Evolutionary conservation across 169 alveolate genomes (phyloP).

Genomic region (Babesia divergens): DNA sequence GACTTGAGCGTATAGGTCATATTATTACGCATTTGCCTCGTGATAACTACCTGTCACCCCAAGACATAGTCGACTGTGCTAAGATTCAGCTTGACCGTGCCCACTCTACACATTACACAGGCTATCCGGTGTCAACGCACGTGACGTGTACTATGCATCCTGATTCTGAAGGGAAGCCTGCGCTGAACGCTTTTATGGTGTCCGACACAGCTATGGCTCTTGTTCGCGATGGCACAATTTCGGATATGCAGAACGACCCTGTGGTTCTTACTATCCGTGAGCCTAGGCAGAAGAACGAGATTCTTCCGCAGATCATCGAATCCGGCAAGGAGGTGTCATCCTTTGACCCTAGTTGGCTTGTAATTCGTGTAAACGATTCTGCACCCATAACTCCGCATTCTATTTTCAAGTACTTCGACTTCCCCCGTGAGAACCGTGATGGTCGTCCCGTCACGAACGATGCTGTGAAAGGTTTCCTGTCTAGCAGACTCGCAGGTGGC

Average conservation of each 20-base stretch:
- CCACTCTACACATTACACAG: slow-evolving; percentile 75
- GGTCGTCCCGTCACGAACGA: slow-evolving; percentile 37
- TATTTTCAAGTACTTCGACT: slow-evolving; percentile 68
- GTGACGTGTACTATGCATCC: slow-evolving; percentile 84
- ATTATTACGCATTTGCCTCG: slow-evolving; percentile 92
- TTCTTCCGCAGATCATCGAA: slow-evolving; percentile 77
- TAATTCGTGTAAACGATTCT: slow-evolving; percentile 79
- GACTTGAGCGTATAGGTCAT: slow-evolving; percentile 94
- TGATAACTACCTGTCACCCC: slow-evolving; percentile 89
- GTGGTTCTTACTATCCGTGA: slow-evolving; percentile 53
- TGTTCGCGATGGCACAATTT: slow-evolving; percentile 66
- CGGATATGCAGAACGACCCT: slow-evolving; percentile 62
- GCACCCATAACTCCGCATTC: slow-evolving; percentile 79
- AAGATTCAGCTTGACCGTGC: slow-evolving; percentile 58
- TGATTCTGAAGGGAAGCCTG: slow-evolving; percentile 80
- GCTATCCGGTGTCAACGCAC: slow-evolving; percentile 77
- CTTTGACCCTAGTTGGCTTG: slow-evolving; percentile 81
- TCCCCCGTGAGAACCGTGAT: slow-evolving; percentile 76
- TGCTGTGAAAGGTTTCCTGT: slow-evolving; percentile 2
- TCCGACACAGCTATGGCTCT: slow-evolving; percentile 81
- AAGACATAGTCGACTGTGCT: slow-evolving; percentile 85
- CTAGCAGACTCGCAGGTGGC: slow-evolving; percentile 24
- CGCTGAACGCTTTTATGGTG: slow-evolving; percentile 84
- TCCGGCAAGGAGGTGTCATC: slow-evolving; percentile 72
- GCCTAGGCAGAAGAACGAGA: slow-evolving; percentile 63